These are phyloP conservation scores for Populus pruinosa DNA, from an alignment of 345 rosid species.

Conservation along the genomic window DNA sequence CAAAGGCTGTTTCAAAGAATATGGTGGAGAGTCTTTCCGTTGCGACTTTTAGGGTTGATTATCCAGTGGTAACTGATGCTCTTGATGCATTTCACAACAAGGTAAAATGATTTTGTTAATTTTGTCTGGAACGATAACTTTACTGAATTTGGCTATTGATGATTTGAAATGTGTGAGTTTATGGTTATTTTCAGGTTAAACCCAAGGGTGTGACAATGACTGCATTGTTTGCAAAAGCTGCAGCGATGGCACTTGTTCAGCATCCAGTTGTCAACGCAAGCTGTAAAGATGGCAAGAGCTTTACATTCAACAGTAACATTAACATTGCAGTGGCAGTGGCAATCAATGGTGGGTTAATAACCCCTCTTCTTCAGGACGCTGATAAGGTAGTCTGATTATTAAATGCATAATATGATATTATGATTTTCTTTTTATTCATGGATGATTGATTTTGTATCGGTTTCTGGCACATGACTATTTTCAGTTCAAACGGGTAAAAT, in stretches of 20 bases:
- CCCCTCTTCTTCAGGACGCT: constrained; percentile 94
- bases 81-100: constrained; percentile 81
- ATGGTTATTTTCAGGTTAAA: constrained; percentile 54
- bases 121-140: neutral
- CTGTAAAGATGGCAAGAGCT: constrained; percentile 87
- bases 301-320: constrained; percentile 59
- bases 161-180: neutral
- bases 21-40: constrained; percentile 85
- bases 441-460: neutral
- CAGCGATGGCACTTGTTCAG: constrained; percentile 89
- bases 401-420: neutral
- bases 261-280: constrained; percentile 88
- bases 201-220: constrained; percentile 97
- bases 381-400: constrained; percentile 60
- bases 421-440: neutral
- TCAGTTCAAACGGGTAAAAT: constrained; percentile 8
- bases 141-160: neutral
- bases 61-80: constrained; percentile 73
- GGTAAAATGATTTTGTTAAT: constrained; percentile 31
- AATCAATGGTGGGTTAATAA: constrained; percentile 84
- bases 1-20: constrained; percentile 78
- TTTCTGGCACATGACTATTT: neutral
- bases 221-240: constrained; percentile 85
- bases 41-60: constrained; percentile 90
- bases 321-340: constrained; percentile 97